A percentile compares a stretch with the other conserved stretches of the same genome.
phyloP scores from a whole-genome alignment of 768 basidiomycete species.

The Russula vinacea region DNA sequence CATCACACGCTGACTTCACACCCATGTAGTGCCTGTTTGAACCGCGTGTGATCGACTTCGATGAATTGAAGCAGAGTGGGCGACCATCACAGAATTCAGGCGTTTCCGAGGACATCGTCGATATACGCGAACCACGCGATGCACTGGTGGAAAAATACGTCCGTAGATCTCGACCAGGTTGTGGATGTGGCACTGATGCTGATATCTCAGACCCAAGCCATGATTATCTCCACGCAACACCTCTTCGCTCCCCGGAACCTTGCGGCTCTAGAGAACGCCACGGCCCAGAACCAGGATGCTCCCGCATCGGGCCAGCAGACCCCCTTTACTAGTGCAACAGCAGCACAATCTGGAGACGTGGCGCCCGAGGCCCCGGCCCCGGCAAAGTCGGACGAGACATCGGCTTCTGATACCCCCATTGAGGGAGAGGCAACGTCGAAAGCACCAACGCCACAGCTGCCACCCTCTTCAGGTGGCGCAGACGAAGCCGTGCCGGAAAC shows the following conservation, averaged over 20 bases:
- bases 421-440: slow-evolving; percentile 26
- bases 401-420: slow-evolving; percentile 28
- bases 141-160: slow-evolving; percentile 42
- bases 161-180: slow-evolving; percentile 28
- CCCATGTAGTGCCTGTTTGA: slow-evolving; percentile 78
- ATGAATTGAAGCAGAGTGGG: slow-evolving; percentile 59
- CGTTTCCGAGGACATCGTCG: slow-evolving; percentile 70
- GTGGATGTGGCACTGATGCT: slow-evolving; percentile 5
- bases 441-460: slow-evolving; percentile 29
- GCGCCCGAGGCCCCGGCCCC: slow-evolving; percentile 28
- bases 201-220: slow-evolving; percentile 69
- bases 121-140: slow-evolving; percentile 35
- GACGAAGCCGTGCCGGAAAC: slow-evolving; percentile 19
- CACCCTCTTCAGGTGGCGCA: slow-evolving; percentile 24
- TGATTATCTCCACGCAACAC: slow-evolving; percentile 88
- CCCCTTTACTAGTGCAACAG: slow-evolving; percentile 24
- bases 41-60: slow-evolving; percentile 88
- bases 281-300: slow-evolving; percentile 10
- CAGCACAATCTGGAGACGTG: slow-evolving; percentile 23
- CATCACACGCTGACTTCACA: slow-evolving; percentile 4
- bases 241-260: slow-evolving; percentile 43
- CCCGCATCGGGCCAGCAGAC: slow-evolving; percentile 32
- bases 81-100: slow-evolving; percentile 51
- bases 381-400: slow-evolving; percentile 27
- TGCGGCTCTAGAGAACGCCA: slow-evolving; percentile 16